Percentiles rank a stretch among this genome's conserved stretches.
Conservation (phyloP, 2,329 filamentous ascomycete genomes). For the Apiospora hydei region DNA sequence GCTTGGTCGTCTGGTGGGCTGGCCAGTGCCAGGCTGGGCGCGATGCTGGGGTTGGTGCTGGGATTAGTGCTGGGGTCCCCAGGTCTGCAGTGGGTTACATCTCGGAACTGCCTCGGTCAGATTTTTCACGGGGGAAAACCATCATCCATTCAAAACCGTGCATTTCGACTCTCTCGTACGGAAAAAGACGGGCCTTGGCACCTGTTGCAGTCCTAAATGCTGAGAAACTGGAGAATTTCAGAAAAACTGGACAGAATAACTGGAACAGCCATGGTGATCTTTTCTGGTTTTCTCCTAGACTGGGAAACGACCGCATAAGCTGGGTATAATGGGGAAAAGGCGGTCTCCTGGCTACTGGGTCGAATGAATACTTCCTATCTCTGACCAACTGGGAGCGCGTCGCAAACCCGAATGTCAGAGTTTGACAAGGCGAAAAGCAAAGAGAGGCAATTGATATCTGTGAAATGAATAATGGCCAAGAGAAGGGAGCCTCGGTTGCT, state of each 20-base stretch:
- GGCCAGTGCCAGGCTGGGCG: too few species aligned
- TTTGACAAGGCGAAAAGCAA: neutral
- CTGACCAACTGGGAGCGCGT: neutral
- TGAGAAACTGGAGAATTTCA: slow-evolving; percentile 6
- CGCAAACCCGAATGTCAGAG: neutral
- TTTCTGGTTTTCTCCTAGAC: slow-evolving; percentile 2
- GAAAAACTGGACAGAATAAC: neutral
- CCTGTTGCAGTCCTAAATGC: neutral
- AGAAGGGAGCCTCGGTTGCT: slow-evolving; percentile 3
- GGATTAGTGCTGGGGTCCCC: slow-evolving; percentile 17
- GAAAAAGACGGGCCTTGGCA: slow-evolving; percentile 14
- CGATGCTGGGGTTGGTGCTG: neutral
- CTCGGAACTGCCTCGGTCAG: slow-evolving; percentile 20
- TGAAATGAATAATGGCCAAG: neutral
- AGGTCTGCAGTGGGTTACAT: slow-evolving; percentile 17
- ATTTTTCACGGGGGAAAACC: slow-evolving; percentile 2
- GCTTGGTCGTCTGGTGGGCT: neutral
- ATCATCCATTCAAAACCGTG: slow-evolving; percentile 1
- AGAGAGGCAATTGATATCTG: neutral
- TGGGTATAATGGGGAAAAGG: neutral
- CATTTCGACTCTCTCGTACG: slow-evolving; percentile 4
- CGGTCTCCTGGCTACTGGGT: neutral
- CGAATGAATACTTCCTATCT: neutral
- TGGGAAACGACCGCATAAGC: neutral
- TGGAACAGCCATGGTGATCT: neutral